Evolutionary conservation across 2,329 filamentous ascomycete genomes (phyloP), one percentile per base, ranked within the genome.

Genomic region (Diaporthe ampelina): DNA sequence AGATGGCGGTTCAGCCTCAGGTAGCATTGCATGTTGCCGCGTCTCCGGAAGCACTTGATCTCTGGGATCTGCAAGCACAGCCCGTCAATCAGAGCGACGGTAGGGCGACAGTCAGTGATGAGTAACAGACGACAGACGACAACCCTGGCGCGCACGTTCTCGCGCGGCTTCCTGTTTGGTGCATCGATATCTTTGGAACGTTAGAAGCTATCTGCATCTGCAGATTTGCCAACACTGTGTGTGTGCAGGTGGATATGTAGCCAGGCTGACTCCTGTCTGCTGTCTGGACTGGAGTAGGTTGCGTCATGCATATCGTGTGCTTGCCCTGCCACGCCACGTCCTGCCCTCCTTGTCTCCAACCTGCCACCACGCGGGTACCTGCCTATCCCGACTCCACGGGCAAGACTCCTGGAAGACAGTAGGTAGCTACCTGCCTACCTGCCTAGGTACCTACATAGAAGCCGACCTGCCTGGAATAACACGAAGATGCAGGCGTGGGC

Each of bases 21-120:
- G 61, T 67, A 67, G 43, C 61, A 67, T 67, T 52, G 61, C 61
- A 37, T 67, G 11, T 50, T 67, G 61, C 61, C 61, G 43, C 43
- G 61, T 35, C 61, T 35, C 61, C 61, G 61, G 58, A 29, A 37
- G 59, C 43, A 24, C 19, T 50, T 65, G 40, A 19, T 48, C 19
- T 5, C 1, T 63, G 58, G n/a, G 24, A 48, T 65, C 61, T 65
- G 57, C 26, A 9, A n/a, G 43, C 61, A 65, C 61, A 35, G 43
- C 61, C 61, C 29, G 43, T 50, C 43, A 67, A 52, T 35, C 61
- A 6, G 45, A 40, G 37, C 37, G 37, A 40, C 37, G 37, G 37
- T 4, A 40, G 13, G 37, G 37, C 29, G 45, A 50, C 26, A 67
- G 61, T 67, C 61, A 67, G 43, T 67, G 61, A 50, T 67, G 45